Percentiles rank a stretch among this genome's conserved stretches.
phyloP scores from a whole-genome alignment of 73 alveolate species.

The Blepharisma japonicum region DNA sequence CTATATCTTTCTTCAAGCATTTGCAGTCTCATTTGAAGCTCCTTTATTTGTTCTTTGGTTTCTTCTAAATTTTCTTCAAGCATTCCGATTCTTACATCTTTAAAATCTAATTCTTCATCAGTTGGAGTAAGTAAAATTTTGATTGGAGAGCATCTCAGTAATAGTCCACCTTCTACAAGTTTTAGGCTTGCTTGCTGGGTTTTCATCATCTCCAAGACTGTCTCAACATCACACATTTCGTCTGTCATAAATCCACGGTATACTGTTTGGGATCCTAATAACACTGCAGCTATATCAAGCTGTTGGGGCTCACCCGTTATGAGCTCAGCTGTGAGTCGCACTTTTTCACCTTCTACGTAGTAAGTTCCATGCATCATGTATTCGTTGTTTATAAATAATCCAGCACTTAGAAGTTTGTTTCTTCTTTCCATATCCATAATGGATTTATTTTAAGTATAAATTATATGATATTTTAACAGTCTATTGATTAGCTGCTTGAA shows the following conservation, averaged over 20 bases:
- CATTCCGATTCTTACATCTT: constrained; percentile 18
- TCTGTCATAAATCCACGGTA: constrained; percentile 27
- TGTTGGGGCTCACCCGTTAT: constrained; percentile 22
- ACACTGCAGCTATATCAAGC: constrained; percentile 14
- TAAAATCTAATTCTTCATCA: constrained; percentile 19
- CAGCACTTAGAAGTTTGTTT: too few relatives aligned
- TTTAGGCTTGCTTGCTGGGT: neutral
- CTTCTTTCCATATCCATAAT: too few relatives aligned
- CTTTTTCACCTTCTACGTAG: constrained; percentile 23
- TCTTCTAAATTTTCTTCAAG: constrained; percentile 29
- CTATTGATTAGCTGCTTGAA: too few relatives aligned
- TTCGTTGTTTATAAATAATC: too few relatives aligned
- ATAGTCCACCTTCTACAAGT: constrained; percentile 16
- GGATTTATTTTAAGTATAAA: too few relatives aligned
- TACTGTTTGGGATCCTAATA: constrained; percentile 20
- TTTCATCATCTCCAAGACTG: constrained; percentile 26
- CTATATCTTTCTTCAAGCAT: neutral
- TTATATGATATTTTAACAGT: too few relatives aligned
- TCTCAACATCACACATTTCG: constrained; percentile 28
- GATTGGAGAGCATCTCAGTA: constrained; percentile 24
- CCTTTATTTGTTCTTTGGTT: neutral
- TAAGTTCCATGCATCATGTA: neutral
- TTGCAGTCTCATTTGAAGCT: neutral
- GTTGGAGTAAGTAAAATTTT: constrained; percentile 9
- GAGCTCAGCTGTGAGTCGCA: constrained; percentile 1